phyloP scores from a whole-genome alignment of 352 stramenopile genomes.

The Peronospora tabacina region DNA sequence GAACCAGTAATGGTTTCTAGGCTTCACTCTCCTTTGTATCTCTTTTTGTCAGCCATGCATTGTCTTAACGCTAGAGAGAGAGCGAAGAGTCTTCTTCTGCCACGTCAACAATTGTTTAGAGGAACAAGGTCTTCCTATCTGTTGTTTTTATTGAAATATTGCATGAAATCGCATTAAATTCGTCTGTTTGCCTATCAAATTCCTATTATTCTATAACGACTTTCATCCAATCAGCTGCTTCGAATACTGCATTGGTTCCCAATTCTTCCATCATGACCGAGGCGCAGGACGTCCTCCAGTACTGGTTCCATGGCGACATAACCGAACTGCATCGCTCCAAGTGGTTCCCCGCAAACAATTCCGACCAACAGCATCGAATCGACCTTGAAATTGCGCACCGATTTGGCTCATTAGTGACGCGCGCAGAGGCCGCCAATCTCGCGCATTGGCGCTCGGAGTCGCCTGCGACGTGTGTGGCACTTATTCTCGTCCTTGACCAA shows the following conservation, averaged over 20 bases:
- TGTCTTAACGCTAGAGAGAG: too few relatives aligned
- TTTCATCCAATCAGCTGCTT: slow-evolving; percentile 7
- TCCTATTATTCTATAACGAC: too few relatives aligned
- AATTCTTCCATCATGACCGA: slow-evolving; percentile 16
- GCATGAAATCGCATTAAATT: too few relatives aligned
- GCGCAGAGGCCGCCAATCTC: slow-evolving; percentile 41
- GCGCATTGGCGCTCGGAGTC: slow-evolving; percentile 32
- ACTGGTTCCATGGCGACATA: slow-evolving; percentile 58
- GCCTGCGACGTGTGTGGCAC: slow-evolving; percentile 47
- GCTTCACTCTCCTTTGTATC: too few relatives aligned
- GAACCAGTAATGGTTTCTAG: too few relatives aligned
- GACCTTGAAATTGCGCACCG: slow-evolving; percentile 34
- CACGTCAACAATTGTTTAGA: too few relatives aligned
- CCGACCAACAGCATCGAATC: slow-evolving; percentile 36
- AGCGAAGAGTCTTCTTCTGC: too few relatives aligned
- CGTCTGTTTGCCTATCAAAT: too few relatives aligned
- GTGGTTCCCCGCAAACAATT: slow-evolving; percentile 54
- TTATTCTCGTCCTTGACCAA: slow-evolving; percentile 84
- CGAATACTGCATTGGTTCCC: slow-evolving; percentile 11
- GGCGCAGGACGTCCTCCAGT: slow-evolving; percentile 37
- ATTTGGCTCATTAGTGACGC: slow-evolving; percentile 37
- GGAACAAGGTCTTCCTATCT: too few relatives aligned
- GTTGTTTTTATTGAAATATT: too few relatives aligned
- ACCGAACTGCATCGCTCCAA: slow-evolving; percentile 44
- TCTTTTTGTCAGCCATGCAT: too few relatives aligned